Evolutionary conservation across 2,329 filamentous ascomycete species (phyloP), one percentile per base, ranked within the genome.

Genomic region (Penicillium nordicum): DNA sequence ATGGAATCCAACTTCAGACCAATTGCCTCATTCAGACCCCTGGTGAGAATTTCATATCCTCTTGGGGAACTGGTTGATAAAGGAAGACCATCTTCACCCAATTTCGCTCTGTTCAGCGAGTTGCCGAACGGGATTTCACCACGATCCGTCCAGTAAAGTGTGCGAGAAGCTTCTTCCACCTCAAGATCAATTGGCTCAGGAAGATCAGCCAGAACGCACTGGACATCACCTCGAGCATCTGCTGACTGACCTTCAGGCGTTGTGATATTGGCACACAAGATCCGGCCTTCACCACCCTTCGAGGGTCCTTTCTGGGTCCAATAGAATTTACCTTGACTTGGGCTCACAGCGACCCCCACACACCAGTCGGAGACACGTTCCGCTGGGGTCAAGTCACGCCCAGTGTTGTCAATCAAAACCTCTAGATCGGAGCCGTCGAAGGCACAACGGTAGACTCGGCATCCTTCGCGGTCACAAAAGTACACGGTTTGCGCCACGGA

Each of bases 261-360:
- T 0, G 76, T 64, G 0, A 84, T 72, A 27, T 71, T 66, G 0
- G 83, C 82, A 4, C 77, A 72, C 65, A 84, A 82, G 48, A 87
- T 84, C 1, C 80, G 75, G 0, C 84, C 84, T 32, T 77, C 65
- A 3, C 67, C 69, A 0, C 73, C 76, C 66, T 85, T 86, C 8
- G 77, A 76, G 0, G 75, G 70, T 0, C 84, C 84, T 63, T 86
- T 86, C 52, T 86, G 83, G 0, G 80, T 82, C 84, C 84, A 87
- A 71, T 82, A 86, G 40, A 87, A 72, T 44, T 78, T 76, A 5
- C 77, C 76, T 1, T 69, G 67, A 0, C 63, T 55, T 0, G 71
- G 68, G 9, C 78, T 77, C 1, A 87, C 71, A 0, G 79, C 69
- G 41, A 87, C 77, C 1, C 84, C 84, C 10, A 86, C 83, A 49